Evolutionary conservation across 2,329 filamentous ascomycete species (phyloP).

Genomic region (Clonostachys byssicola): DNA sequence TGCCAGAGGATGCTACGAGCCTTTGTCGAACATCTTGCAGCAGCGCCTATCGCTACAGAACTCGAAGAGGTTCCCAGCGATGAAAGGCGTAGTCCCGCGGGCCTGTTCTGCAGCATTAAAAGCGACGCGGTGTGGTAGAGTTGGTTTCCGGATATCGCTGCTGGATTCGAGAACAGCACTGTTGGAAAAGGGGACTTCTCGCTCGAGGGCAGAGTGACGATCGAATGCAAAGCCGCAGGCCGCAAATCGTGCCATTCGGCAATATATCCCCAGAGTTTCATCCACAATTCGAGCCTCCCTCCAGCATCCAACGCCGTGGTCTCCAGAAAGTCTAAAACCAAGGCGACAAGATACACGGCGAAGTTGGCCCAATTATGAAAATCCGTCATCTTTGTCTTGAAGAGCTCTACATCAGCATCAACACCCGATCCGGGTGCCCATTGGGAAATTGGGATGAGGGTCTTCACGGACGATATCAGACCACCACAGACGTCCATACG

Average conservation of each 20-base stretch:
- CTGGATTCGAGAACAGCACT: constrained; percentile 43
- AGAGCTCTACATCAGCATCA: constrained; percentile 22
- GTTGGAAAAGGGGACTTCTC: constrained; percentile 44
- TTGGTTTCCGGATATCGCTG: constrained; percentile 50
- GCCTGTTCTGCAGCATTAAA: constrained; percentile 42
- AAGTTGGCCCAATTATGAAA: constrained; percentile 47
- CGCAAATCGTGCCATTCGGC: constrained; percentile 32
- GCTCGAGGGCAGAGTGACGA: constrained; percentile 24
- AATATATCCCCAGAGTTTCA: constrained; percentile 28
- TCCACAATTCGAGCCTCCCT: constrained; percentile 20
- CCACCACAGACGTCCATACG: constrained; percentile 51
- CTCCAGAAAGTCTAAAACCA: constrained; percentile 27
- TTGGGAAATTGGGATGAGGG: constrained; percentile 39
- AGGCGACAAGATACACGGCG: constrained; percentile 41
- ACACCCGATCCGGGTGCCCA: constrained; percentile 33
- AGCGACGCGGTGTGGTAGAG: constrained; percentile 49
- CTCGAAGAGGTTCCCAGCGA: constrained; percentile 9
- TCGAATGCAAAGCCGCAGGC: constrained; percentile 25
- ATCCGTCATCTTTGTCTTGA: constrained; percentile 18
- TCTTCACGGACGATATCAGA: constrained; percentile 44
- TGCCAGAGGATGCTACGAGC: constrained; percentile 40
- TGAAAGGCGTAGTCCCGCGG: constrained; percentile 29
- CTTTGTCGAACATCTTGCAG: constrained; percentile 8
- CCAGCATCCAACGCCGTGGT: constrained; percentile 10
- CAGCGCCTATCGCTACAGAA: neutral